phyloP scores from a whole-genome alignment of 2,329 filamentous ascomycete species.

The Phialemoniopsis sp. region DNA sequence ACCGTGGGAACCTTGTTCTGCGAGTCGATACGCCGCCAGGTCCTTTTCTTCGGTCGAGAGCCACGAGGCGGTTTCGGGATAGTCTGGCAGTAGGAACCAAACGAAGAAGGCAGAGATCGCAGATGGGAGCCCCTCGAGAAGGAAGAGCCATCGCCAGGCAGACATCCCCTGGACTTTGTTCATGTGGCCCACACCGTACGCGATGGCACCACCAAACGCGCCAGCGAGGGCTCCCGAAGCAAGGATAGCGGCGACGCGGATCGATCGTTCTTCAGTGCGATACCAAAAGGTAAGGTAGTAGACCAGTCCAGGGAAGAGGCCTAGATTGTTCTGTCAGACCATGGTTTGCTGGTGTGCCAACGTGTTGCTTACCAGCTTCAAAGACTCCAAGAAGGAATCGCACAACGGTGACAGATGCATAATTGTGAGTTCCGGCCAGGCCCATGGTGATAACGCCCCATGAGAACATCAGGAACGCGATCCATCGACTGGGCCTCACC shows the following conservation, averaged over 20 bases:
- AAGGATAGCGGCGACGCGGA: constrained; percentile 70
- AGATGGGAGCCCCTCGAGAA: constrained; percentile 37
- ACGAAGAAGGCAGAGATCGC: constrained; percentile 51
- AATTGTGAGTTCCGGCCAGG: constrained; percentile 60
- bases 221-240: constrained; percentile 66
- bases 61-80: constrained; percentile 61
- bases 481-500: constrained; percentile 57
- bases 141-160: constrained; percentile 71
- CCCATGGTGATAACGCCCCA: constrained; percentile 67
- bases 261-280: constrained; percentile 62
- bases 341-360: too few species aligned
- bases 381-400: constrained; percentile 65
- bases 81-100: constrained; percentile 62
- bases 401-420: constrained; percentile 59
- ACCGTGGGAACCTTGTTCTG: constrained; percentile 46
- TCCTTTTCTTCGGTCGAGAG: constrained; percentile 56
- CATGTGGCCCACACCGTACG: constrained; percentile 70
- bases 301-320: constrained; percentile 28
- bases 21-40: constrained; percentile 42
- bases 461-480: constrained; percentile 61
- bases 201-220: constrained; percentile 69
- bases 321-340: too few species aligned
- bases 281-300: constrained; percentile 74
- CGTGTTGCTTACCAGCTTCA: constrained; percentile 65
- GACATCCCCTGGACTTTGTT: constrained; percentile 55